Base-by-base conservation (phyloP, 2,329 filamentous ascomycete species). In the Aureobasidium mangrovei region DNA sequence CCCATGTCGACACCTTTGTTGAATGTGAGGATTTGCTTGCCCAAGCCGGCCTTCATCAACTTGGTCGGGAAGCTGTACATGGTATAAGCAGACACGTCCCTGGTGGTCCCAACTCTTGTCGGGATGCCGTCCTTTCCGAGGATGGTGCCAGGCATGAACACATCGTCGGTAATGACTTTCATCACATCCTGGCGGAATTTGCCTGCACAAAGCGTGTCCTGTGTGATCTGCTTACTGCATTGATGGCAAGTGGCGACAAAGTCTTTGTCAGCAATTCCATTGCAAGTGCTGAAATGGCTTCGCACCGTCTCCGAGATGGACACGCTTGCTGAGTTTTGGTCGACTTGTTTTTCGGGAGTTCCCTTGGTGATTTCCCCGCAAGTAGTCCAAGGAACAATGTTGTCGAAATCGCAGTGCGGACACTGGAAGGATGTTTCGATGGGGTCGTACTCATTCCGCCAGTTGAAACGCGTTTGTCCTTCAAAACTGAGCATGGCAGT, bases 81-180 rank as follows among this genome's bases (percentile, higher is more conserved):
- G 2, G 29, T 18, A 12, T 38, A 36, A 18, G 40, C 40, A 2
- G 29, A 24, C 8, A 59, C 36, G 24, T 67, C 60, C 8, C 55
- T 54, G 7, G 60, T 51, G 1, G 61, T 63, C 2, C 71, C 58
- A 5, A 61, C 60, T 1, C 59, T 48, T 31, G 71, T 64, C 0
- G 82, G 79, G 12, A 71, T 66, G 0, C 85, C 86, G 1, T 69
- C 65, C 10, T 12, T 48, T 29, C 31, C 31, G 6, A 88, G 72
- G 4, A 88, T 65, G 0, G 85, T 89, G 1, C 86, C 85, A 0
- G 84, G 82, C 73, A 91, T 80, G 0, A 85, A 81, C 1, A 70
- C 63, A 10, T 72, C 60, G 3, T 73, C 60, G 3, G 67, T 56
- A 3, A 80, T 60, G 0, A 88, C 71, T 0, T 63, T 62, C 27